Conservation (phyloP, 345 rosid genomes). For the Eucalyptus regnans region DNA sequence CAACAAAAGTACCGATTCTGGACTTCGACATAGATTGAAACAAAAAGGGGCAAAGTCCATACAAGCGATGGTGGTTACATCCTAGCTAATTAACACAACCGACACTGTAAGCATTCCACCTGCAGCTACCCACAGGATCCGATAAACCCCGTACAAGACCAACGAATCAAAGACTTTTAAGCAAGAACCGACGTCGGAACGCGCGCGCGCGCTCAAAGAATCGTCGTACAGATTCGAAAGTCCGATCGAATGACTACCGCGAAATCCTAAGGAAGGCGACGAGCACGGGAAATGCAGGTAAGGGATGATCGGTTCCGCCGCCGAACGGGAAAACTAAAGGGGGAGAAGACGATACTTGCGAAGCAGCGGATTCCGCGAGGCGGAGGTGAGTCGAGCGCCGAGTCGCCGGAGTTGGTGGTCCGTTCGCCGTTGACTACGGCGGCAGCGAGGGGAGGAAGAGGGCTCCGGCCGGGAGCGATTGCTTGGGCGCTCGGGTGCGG, state of each 20-base stretch:
- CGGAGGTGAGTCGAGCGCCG: background rate
- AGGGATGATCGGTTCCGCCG: background rate
- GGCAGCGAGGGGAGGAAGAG: background rate
- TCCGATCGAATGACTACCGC: background rate
- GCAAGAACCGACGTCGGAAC: background rate
- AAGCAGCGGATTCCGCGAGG: background rate
- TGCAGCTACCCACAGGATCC: background rate
- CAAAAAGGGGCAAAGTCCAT: background rate
- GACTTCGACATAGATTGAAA: background rate
- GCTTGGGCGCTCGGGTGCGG: background rate
- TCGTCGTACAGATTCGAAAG: background rate
- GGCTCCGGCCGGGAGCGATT: background rate
- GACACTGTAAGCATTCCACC: background rate
- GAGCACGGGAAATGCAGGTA: background rate
- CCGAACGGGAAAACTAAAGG: background rate
- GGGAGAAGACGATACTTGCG: background rate
- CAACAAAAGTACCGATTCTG: background rate
- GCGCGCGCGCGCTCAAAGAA: background rate
- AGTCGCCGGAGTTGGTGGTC: background rate
- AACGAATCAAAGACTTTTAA: background rate
- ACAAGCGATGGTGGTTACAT: background rate
- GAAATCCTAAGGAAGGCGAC: background rate
- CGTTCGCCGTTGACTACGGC: background rate
- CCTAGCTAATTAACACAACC: background rate
- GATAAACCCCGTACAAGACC: background rate